Conservation (phyloP, 768 basidiomycete genomes). For the Terana coerulea region DNA sequence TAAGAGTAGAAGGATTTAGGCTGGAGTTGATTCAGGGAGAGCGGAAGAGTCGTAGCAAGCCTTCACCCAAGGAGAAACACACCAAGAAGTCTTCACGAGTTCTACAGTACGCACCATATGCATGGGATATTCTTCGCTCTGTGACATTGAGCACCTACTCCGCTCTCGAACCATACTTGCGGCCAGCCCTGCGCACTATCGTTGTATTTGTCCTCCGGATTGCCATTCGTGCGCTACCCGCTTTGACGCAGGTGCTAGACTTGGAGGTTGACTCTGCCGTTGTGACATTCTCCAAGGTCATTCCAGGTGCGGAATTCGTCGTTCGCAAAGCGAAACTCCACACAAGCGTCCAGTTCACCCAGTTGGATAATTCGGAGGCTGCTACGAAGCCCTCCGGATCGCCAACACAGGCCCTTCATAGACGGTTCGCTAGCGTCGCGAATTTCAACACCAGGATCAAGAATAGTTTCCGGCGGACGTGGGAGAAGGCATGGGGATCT, state of each 20-base stretch:
- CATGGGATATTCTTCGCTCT: slow-evolving; percentile 27
- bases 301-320: slow-evolving; percentile 45
- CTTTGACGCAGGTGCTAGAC: slow-evolving; percentile 60
- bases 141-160: slow-evolving; percentile 32
- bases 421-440: slow-evolving; percentile 42
- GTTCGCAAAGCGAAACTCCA: slow-evolving; percentile 49
- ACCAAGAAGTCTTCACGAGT: no score
- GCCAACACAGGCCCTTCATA: slow-evolving; percentile 13
- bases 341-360: slow-evolving; percentile 51
- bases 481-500: slow-evolving; percentile 66
- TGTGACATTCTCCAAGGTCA: slow-evolving; percentile 47
- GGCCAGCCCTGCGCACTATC: slow-evolving; percentile 55
- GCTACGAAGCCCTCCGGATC: slow-evolving; percentile 5
- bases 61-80: not conserved
- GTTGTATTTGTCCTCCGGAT: slow-evolving; percentile 54
- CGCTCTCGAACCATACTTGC: slow-evolving; percentile 53
- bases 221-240: slow-evolving; percentile 62
- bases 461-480: slow-evolving; percentile 57
- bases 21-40: slow-evolving; percentile 43
- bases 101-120: no score
- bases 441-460: slow-evolving; percentile 63
- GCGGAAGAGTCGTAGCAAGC: not conserved
- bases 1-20: slow-evolving; percentile 59
- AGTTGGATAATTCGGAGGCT: slow-evolving; percentile 38
- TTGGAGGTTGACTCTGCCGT: slow-evolving; percentile 60